Percentiles rank a stretch among this genome's conserved stretches.
phyloP scores from a whole-genome alignment of 345 rosid genomes.

The Camelina neglecta region DNA sequence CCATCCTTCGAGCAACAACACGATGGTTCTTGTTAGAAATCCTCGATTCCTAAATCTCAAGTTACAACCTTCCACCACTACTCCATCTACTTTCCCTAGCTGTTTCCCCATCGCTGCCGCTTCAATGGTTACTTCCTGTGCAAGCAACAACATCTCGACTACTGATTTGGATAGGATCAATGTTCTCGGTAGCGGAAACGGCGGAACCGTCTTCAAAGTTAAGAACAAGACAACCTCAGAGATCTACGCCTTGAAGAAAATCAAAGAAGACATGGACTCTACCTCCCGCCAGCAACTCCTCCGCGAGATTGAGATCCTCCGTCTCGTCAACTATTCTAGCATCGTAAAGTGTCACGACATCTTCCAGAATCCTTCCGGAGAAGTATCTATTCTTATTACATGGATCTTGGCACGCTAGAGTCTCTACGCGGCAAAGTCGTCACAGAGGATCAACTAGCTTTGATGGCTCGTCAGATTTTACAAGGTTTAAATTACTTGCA shows the following conservation, averaged over 20 bases:
- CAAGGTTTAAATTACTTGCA: constrained; percentile 70
- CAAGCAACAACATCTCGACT: constrained; percentile 28
- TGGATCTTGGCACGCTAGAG: constrained; percentile 77
- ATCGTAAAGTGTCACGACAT: constrained; percentile 65
- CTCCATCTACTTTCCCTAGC: background rate
- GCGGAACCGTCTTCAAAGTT: constrained; percentile 81
- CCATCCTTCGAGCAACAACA: constrained; percentile 10
- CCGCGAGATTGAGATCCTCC: constrained; percentile 76
- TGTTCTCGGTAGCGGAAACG: constrained; percentile 81
- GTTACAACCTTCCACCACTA: constrained; percentile 45
- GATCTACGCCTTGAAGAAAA: constrained; percentile 66
- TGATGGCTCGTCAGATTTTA: constrained; percentile 64
- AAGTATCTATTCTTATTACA: constrained; percentile 62
- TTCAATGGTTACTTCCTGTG: background rate
- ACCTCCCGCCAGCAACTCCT: constrained; percentile 44
- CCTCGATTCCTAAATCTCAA: constrained; percentile 70
- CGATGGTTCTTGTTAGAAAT: constrained; percentile 65
- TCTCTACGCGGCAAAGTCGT: constrained; percentile 48
- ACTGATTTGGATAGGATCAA: constrained; percentile 62
- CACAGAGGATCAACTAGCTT: constrained; percentile 54
- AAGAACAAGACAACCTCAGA: constrained; percentile 58
- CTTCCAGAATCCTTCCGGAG: constrained; percentile 55
- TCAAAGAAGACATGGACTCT: constrained; percentile 57
- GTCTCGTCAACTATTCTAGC: constrained; percentile 68
- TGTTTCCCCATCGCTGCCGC: constrained; percentile 17